Percentiles rank a stretch among this genome's conserved stretches.
phyloP scores from a whole-genome alignment of 2,329 filamentous ascomycete genomes.

The Penicillium hesseltinei region DNA sequence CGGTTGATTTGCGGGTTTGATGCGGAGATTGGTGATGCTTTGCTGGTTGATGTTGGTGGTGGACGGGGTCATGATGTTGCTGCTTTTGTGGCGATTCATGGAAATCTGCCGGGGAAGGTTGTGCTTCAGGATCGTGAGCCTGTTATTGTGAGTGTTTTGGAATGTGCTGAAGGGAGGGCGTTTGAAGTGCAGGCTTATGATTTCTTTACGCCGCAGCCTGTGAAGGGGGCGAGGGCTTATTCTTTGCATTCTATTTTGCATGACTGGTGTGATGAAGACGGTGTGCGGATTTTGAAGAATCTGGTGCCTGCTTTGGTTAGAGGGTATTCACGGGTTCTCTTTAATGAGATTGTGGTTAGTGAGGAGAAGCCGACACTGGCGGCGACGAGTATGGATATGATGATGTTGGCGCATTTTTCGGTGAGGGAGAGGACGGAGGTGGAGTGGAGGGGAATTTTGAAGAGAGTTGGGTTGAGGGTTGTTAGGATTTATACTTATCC shows the following conservation, averaged over 20 bases:
- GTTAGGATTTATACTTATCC: not conserved
- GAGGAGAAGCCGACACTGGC: constrained; percentile 14
- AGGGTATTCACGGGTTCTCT: not conserved
- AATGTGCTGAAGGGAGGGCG: not conserved
- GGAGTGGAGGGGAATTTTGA: not conserved
- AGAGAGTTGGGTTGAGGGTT: not conserved
- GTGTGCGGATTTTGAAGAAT: not conserved
- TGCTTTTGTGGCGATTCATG: not conserved
- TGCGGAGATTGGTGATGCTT: not conserved
- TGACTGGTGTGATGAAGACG: not conserved
- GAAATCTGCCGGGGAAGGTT: not conserved
- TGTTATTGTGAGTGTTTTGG: not conserved
- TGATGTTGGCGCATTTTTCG: not conserved
- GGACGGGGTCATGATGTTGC: not conserved
- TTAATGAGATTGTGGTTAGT: not conserved
- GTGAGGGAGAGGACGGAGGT: not conserved
- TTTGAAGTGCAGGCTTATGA: not conserved
- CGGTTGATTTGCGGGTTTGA: not conserved
- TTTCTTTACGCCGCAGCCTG: not conserved
- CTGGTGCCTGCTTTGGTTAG: not conserved
- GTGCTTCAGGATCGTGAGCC: not conserved
- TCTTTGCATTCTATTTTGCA: not conserved
- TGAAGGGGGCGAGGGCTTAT: not conserved
- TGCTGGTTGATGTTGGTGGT: not conserved
- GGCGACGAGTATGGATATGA: not conserved